Evolutionary conservation across 2,329 filamentous ascomycete genomes (phyloP).

Genomic region (Calonectria crousiana): DNA sequence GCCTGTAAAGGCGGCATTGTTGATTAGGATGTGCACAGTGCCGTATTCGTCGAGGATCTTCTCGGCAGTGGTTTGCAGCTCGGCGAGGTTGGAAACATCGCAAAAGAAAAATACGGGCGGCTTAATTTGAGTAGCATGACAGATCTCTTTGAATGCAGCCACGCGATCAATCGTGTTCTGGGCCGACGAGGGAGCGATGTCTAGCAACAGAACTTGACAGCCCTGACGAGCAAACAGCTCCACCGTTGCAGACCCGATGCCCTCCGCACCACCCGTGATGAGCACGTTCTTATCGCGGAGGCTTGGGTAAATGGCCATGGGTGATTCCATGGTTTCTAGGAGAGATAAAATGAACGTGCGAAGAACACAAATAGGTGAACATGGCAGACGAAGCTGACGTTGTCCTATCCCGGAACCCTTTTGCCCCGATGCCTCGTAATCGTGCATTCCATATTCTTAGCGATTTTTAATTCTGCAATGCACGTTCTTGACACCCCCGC

Average conservation of each 20-base stretch:
- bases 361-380: background rate
- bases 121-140: conserved; percentile 22
- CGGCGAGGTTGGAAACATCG: conserved; percentile 54
- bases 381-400: background rate
- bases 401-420: background rate
- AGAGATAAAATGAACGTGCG: background rate
- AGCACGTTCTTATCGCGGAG: conserved; percentile 55
- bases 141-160: conserved; percentile 3
- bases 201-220: conserved; percentile 59
- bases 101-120: conserved; percentile 56
- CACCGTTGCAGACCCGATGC: conserved; percentile 59
- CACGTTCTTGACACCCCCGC: background rate
- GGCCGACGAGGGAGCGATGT: conserved; percentile 49
- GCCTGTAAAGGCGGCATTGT: conserved; percentile 75
- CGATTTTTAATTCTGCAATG: background rate
- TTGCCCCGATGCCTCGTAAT: background rate
- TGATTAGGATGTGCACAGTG: conserved; percentile 81
- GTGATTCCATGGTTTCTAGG: background rate
- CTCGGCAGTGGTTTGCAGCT: conserved; percentile 49
- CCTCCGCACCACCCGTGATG: conserved; percentile 60
- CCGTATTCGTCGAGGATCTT: conserved; percentile 45
- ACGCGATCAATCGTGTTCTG: conserved; percentile 44
- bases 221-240: conserved; percentile 59
- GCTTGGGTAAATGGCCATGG: conserved; percentile 55
- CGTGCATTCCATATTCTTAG: background rate